Evolutionary conservation across 257 asterid genomes (phyloP), one percentile per base, ranked within the genome.

Genomic region (Fraxinus quadrangulata): DNA sequence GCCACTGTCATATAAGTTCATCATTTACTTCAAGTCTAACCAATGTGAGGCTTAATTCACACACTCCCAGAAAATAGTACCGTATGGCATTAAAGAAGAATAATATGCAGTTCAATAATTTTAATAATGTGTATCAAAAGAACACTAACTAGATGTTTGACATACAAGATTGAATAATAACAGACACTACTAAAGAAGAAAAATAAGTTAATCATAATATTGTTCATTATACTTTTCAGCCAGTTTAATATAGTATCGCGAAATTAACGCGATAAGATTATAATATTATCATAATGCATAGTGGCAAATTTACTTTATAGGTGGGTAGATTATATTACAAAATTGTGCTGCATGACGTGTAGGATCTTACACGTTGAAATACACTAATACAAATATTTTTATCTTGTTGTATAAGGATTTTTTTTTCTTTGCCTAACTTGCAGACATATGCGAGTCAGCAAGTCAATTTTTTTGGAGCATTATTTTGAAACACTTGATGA

Each of bases 311-410:
- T 36, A 79, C 70, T 79, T 74, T 71, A 59, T 49, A 54, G 49
- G 88, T 82, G 86, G 84, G 47, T 74, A 75, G 75, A 67, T 67
- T 54, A 80, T 74, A 49, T 19, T 45, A 71, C 59, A 82, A 21
- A 34, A 74, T 77, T 39, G 88, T 85, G 88, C 86, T 77, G 70
- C 83, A 47, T 82, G 89, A 86, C 89, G 84, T 78, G 67, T 76
- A 21, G 70, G 63, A 70, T 79, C 78, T 81, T 78, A 78, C 87
- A 83, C 85, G 85, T 81, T 76, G 82, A 81, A 51, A 78, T 37
- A 74, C 83, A 84, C 81, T 76, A 75, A 10, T 70, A 61, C 19
- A 17, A 16, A 24, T 7, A 61, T 61, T 24, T 24, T 61, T 61
- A 10, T 61, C 33, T 21, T 10, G 2, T 13, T 8, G 31, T 61